These are phyloP conservation scores for Persicaria maculosa DNA, from an alignment of 148 eudicot genomes.

Conservation along the genomic window DNA sequence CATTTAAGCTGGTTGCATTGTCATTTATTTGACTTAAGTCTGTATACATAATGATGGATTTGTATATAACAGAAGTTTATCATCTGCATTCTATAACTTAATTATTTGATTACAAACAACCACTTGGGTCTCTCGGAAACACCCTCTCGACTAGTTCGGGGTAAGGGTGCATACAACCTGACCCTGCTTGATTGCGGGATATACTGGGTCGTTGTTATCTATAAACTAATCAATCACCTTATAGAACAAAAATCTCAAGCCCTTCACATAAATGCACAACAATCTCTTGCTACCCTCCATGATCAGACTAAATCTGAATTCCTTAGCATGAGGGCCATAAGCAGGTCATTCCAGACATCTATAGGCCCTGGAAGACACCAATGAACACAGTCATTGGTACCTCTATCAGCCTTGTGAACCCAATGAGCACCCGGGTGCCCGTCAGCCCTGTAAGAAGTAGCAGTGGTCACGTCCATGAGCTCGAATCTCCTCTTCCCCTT, in stretches of 20 bases:
- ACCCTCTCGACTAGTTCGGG: no score
- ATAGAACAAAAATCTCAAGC: neutral
- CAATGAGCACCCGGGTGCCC: conserved; percentile 52
- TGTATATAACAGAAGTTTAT: neutral
- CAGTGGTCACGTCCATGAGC: conserved; percentile 38
- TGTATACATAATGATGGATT: neutral
- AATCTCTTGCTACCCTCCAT: neutral
- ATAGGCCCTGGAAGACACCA: conserved; percentile 62
- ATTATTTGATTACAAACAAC: conserved; percentile 7
- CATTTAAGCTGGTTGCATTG: no score
- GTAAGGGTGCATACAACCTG: no score
- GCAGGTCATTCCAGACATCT: conserved; percentile 45
- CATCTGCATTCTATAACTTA: neutral
- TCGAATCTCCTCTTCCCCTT: conserved; percentile 20
- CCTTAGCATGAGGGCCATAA: conserved; percentile 15
- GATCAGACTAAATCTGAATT: conserved; percentile 2
- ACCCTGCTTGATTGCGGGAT: no score
- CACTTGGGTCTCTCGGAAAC: no score
- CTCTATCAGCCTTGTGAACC: conserved; percentile 30
- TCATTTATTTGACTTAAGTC: neutral
- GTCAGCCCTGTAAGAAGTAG: conserved; percentile 44
- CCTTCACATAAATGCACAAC: no score
- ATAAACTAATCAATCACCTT: neutral
- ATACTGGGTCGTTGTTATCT: no score
- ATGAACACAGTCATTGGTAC: conserved; percentile 52